Evolutionary conservation across 257 asterid genomes (phyloP), one percentile per base, ranked within the genome.

Genomic region (Sherardia arvensis): DNA sequence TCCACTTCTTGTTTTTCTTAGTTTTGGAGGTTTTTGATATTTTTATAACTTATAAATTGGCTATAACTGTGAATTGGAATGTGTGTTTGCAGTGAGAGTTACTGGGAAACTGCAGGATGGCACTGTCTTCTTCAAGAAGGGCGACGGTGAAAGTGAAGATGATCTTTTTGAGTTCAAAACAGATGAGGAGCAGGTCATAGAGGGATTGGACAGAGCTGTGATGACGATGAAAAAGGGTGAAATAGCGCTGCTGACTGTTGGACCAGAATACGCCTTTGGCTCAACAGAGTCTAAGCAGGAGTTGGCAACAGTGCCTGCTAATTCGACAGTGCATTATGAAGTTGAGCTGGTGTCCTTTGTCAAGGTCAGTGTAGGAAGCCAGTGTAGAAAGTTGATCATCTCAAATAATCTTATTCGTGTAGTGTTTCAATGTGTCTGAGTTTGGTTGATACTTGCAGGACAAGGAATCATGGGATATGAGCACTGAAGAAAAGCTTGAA

Each of bases 101-200:
- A 68, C 66, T 20, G 84, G 85, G 20, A 84, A 84, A 78, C 65
- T 79, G 33, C 79, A 73, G 61, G 90, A 84, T 63, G 87, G 90
- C 23, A 77, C 84, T 0, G 57, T 79, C 17, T 84, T 81, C 40
- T 14, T 77, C 18, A 81, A 65, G 73, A 81, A 79, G 68, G 87
- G 85, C 18, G 61, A 74, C 6, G 68, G 54, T 53, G 78, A 66
- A 5, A 76, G 64, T 47, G 69, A 69, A 3, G 79, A 72, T 43
- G 81, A 76, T 25, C 87, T 79, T 32, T 71, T 77, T 23, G 85
- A 81, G 71, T 84, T 81, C 48, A 81, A 69, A 64, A 77, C 79
- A 0, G 87, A 84, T 59, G 90, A 81, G 62, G 90, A 74, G 28
- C 80, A 78, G 74, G 83, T 78, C 18, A 68, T 68, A 0, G 74